Conservation (phyloP, 1,139 yeast species). For the Yamadazyma sp. region DNA sequence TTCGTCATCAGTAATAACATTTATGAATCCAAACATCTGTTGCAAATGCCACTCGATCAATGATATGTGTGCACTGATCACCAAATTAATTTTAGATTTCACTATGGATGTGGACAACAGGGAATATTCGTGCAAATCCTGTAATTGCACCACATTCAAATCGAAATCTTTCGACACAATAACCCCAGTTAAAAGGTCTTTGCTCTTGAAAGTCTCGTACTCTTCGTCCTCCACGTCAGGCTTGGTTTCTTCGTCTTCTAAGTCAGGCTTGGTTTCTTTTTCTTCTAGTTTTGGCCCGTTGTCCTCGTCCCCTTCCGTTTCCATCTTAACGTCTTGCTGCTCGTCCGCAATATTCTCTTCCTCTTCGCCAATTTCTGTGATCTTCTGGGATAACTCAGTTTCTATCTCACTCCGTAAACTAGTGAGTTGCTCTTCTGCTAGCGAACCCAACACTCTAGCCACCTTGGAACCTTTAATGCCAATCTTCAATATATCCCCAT, state of each 20-base stretch:
- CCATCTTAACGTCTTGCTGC: constrained; percentile 19
- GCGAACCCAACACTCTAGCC: constrained; percentile 80
- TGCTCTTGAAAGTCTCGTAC: constrained; percentile 23
- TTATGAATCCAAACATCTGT: constrained; percentile 92
- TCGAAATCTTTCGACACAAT: constrained; percentile 91
- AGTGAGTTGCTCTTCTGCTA: constrained; percentile 57
- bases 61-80: constrained; percentile 78
- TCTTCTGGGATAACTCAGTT: constrained; percentile 13
- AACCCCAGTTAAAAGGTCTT: constrained; percentile 74
- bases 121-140: constrained; percentile 86
- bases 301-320: too few relatives aligned
- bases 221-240: constrained; percentile 8
- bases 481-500: constrained; percentile 77
- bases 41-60: constrained; percentile 85
- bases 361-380: constrained; percentile 20
- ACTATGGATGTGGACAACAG: constrained; percentile 84
- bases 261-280: constrained; percentile 3
- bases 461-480: constrained; percentile 81
- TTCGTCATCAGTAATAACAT: constrained; percentile 61
- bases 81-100: constrained; percentile 75
- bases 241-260: constrained; percentile 6
- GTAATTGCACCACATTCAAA: constrained; percentile 74
- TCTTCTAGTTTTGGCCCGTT: too few relatives aligned
- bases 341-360: constrained; percentile 5
- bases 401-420: constrained; percentile 33